Base-by-base conservation (phyloP, 1,284 basidiomycete species). In the Ustilago sp. region DNA sequence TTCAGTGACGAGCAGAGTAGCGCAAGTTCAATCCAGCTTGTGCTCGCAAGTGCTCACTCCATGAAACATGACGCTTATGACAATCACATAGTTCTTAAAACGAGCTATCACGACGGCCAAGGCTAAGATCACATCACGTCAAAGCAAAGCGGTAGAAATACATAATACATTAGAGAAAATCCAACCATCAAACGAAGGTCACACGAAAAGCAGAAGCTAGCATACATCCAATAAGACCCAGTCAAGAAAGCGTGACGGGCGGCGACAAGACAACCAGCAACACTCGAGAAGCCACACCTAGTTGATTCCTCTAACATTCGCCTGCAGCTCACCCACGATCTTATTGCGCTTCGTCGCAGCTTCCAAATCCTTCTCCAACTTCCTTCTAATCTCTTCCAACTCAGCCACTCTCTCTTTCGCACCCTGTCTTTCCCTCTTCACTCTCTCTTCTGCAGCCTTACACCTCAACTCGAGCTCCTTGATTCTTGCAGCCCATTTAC, bases 391-490 rank as follows among this genome's bases (percentile, higher is more conserved):
- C 57, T 70, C 70, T 55, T 73, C 69, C 43, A 90, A 77, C 78
- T 89, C 88, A 13, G 80, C 72, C 2, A 89, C 89, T 19, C 89
- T 76, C 87, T 99, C 96, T 88, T 98, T 98, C 43, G 93, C 91
- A 4, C 96, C 96, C 83, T 98, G 95, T 74, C 93, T 89, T 88
- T 98, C 96, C 51, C 94, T 89, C 89, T 98, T 99, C 79, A 95
- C 91, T 86, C 92, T 92, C 89, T 99, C 96, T 82, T 96, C 94
- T 0, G 94, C 93, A 0, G 91, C 90, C 85, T 91, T 92, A 79
- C 95, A 86, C 17, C 94, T 88, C 28, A 90, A 85, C 87, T 99
- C 95, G 91, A 94, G 83, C 95, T 95, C 83, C 60, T 82, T 83
- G 62, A 85, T 78, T 15, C 83, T 53, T 23, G 82, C 82, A 17